These are phyloP conservation scores for Zychaea mexicana DNA, from an alignment of 371 early-diverging fungal species.

Conservation along the genomic window DNA sequence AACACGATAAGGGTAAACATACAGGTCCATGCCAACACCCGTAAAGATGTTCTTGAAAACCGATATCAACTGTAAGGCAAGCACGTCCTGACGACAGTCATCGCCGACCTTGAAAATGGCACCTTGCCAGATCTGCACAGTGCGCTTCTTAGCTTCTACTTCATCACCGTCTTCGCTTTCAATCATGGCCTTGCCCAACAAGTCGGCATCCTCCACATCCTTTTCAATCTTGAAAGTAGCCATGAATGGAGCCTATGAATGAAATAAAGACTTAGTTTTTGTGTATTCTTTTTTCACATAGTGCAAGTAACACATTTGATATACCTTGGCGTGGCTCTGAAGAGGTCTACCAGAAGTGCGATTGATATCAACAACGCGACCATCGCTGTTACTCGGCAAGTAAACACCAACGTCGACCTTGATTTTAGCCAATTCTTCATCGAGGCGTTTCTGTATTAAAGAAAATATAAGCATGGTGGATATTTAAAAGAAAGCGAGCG, in stretches of 20 bases:
- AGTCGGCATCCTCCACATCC: constrained; percentile 32
- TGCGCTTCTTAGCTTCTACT: constrained; percentile 34
- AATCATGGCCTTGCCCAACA: constrained; percentile 67
- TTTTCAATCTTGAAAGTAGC: constrained; percentile 94
- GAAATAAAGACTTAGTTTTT: not conserved
- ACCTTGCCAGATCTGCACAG: constrained; percentile 67
- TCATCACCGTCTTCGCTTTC: constrained; percentile 24
- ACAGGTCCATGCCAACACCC: constrained; percentile 90
- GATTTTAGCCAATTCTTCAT: constrained; percentile 96
- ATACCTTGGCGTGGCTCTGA: constrained; percentile 97
- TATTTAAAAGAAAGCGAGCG: not conserved
- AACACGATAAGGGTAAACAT: constrained; percentile 97
- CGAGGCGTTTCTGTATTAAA: constrained; percentile 62
- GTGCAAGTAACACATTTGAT: not conserved
- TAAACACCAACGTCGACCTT: constrained; percentile 97
- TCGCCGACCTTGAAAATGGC: constrained; percentile 99
- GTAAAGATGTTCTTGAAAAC: constrained; percentile 97
- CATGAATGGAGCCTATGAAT: constrained; percentile 94
- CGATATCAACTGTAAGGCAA: constrained; percentile 97
- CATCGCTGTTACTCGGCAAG: constrained; percentile 97
- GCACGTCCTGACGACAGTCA: constrained; percentile 98
- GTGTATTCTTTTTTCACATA: not conserved
- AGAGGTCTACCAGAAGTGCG: constrained; percentile 94
- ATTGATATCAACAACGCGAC: constrained; percentile 94
- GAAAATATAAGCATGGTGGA: not conserved